Conservation (phyloP, 257 asterid species). For the Salvia miltiorrhiza region DNA sequence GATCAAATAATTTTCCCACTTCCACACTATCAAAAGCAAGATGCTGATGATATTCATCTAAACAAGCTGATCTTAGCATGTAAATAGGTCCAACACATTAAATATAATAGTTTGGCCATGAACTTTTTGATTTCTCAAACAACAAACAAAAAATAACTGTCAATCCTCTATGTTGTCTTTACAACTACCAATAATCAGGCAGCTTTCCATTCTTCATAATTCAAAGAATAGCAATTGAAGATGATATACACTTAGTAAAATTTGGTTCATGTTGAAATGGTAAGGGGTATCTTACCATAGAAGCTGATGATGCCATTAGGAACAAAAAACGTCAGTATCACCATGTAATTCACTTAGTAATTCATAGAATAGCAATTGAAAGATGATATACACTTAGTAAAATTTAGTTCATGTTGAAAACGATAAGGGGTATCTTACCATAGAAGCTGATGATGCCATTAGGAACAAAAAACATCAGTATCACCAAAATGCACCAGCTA, state of each 20-base stretch:
- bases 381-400: neutral
- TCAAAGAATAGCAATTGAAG: neutral
- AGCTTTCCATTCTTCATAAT: neutral
- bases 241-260: neutral
- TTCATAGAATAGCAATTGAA: too few species aligned
- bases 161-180: neutral
- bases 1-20: neutral
- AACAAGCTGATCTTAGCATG: neutral
- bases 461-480: constrained; percentile 87
- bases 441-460: constrained; percentile 84
- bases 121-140: neutral
- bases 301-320: constrained; percentile 86
- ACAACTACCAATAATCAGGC: neutral
- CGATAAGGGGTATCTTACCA: constrained; percentile 40
- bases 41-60: neutral
- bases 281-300: constrained; percentile 52
- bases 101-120: neutral
- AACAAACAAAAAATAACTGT: neutral
- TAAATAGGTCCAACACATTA: neutral
- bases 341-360: too few species aligned
- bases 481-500: constrained; percentile 83
- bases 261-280: neutral
- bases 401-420: neutral
- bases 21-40: neutral
- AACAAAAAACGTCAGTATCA: constrained; percentile 81